Evolutionary conservation across 305 asterid species (phyloP).

Genomic region (Fraxinus albicans): DNA sequence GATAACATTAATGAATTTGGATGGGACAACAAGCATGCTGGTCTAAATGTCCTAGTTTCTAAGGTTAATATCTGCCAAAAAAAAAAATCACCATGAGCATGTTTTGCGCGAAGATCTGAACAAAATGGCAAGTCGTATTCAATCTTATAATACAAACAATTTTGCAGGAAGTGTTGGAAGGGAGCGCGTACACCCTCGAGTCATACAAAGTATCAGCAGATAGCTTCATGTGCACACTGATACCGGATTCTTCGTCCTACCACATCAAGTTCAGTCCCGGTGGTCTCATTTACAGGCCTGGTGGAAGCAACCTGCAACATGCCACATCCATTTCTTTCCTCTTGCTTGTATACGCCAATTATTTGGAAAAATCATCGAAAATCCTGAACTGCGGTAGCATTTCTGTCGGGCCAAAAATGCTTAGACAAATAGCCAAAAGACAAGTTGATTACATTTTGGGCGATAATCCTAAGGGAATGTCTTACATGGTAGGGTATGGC

Average conservation of each 20-base stretch:
- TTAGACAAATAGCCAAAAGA: slow-evolving; percentile 62
- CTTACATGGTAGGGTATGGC: slow-evolving; percentile 96
- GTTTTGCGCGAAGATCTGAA: background rate
- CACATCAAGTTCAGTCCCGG: slow-evolving; percentile 81
- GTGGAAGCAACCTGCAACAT: slow-evolving; percentile 91
- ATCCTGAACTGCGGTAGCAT: slow-evolving; percentile 62
- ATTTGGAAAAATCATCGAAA: slow-evolving; percentile 59
- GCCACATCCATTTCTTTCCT: slow-evolving; percentile 88
- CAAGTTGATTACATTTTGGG: slow-evolving; percentile 87
- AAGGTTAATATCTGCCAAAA: slow-evolving; percentile 40
- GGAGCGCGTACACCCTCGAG: slow-evolving; percentile 52
- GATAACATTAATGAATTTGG: slow-evolving; percentile 88
- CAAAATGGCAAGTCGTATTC: background rate
- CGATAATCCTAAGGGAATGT: slow-evolving; percentile 86
- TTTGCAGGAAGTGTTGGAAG: slow-evolving; percentile 73
- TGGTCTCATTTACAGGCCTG: slow-evolving; percentile 81
- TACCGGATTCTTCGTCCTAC: slow-evolving; percentile 75
- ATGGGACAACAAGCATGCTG: slow-evolving; percentile 97
- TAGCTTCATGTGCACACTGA: slow-evolving; percentile 85
- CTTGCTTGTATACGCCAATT: slow-evolving; percentile 72
- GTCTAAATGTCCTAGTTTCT: slow-evolving; percentile 77
- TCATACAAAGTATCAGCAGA: slow-evolving; percentile 87
- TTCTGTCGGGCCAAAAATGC: slow-evolving; percentile 44
- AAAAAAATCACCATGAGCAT: background rate
- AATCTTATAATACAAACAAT: background rate